Conservation (phyloP, 1,139 yeast species). For the Trichomonascaceae sp. region DNA sequence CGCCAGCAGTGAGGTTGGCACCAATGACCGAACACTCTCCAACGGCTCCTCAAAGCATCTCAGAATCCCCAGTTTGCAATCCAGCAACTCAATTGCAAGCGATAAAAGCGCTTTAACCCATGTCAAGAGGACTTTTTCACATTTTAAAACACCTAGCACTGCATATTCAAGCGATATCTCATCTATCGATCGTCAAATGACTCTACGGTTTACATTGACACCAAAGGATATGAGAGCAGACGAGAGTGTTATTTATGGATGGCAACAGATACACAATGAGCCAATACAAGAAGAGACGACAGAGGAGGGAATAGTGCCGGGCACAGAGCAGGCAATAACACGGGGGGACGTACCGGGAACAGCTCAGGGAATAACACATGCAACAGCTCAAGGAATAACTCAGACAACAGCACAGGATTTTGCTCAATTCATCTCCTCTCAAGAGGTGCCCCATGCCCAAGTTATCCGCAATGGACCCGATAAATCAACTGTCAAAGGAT, state of each 20-base stretch:
- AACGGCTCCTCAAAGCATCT: background rate
- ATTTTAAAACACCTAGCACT: background rate
- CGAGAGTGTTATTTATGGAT: slow-evolving; percentile 28
- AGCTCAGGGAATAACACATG: background rate
- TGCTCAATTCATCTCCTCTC: too few species aligned
- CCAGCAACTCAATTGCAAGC: background rate
- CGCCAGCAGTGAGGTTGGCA: too few species aligned
- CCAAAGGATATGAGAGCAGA: slow-evolving; percentile 30
- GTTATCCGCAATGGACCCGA: too few species aligned
- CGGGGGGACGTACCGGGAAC: background rate
- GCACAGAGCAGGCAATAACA: background rate
- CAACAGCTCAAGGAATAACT: background rate
- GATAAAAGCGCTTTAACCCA: background rate
- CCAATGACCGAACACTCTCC: too few species aligned
- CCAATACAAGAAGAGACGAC: background rate
- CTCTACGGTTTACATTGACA: slow-evolving; percentile 29
- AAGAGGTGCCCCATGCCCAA: too few species aligned
- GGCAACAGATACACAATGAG: slow-evolving; percentile 20
- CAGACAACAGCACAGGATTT: background rate
- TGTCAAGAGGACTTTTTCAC: background rate
- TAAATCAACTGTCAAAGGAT: slow-evolving; percentile 1
- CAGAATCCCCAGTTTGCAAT: background rate
- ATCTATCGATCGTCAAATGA: slow-evolving; percentile 23
- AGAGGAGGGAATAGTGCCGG: too few species aligned
- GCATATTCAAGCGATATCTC: background rate